Evolutionary conservation across 208 protist genomes (phyloP), one percentile per base, ranked within the genome.

Genomic region (Tritrichomonas musculus): DNA sequence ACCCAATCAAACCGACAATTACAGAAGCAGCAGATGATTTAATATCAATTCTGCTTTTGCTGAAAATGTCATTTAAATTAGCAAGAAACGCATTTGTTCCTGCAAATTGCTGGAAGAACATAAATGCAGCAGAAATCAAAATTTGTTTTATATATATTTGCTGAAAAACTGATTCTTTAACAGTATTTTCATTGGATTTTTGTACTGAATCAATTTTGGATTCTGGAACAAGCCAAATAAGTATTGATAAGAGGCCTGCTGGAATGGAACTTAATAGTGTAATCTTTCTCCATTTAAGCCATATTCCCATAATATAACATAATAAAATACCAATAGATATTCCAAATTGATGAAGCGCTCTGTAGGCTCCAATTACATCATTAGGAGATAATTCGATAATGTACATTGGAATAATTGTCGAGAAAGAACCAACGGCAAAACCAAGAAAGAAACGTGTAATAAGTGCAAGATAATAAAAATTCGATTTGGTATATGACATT

Each of bases 41-140:
- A 9, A 82, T 47, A n/a, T 33, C 47, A n/a, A 41, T 53, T 8
- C 73, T 41, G 41, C 39, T 20, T n/a, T 82, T 41, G 1, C 30
- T 82, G 41, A 82, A 82, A 25, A 82, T 82, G 39, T 47, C 5
- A 4, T 82, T 30, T 11, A 82, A 41, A 41, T 82, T 82, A 41
- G 73, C 47, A 50, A 82, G 73, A 36, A 82, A 50, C 2, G n/a
- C 73, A 82, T 82, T 82, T 20, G 39, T 53, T 9, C 73, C 73
- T n/a, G 73, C 47, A 41, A 82, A 82, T 25, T 82, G 73, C 41
- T 82, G 73, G 41, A 47, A 82, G 73, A 82, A 82, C 73, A 82
- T 82, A n/a, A 82, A 36, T 22, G 50, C 4, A 36, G 41, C 47
- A n/a, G 73, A 49, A 50, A 50, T 36, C 9, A 82, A 25, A 30